Base-by-base conservation (phyloP, 2,329 filamentous ascomycete genomes). In the Diplodia mutila region DNA sequence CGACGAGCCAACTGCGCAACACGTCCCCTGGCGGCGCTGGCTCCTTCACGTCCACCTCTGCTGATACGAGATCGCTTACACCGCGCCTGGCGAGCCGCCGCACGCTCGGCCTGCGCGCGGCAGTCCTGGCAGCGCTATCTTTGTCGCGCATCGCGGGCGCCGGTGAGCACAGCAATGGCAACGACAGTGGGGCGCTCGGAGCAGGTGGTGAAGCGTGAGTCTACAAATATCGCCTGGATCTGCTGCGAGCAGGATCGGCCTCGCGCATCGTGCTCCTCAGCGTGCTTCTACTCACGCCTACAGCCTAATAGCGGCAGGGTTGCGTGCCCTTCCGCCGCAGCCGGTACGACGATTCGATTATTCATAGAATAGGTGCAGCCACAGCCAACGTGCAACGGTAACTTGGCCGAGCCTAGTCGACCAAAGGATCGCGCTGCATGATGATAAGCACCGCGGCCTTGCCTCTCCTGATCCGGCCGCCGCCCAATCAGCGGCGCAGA, bases 11-110 rank as follows among this genome's bases (percentile, higher is more conserved):
- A 54, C 51, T 29, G 25, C 23, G 23, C 25, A 29, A 70, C 61
- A 79, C 70, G 39, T 73, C 71, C 57, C 59, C 59, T 63, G 46
- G 49, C 23, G 37, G 55, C 34, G 55, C 37, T 34, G 32, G 32
- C 37, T 16, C 55, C 42, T 34, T 25, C 34, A 34, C 32, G 23
- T 37, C 55, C 55, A 23, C 39, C 57, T 21, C 39, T 52, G 52
- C 52, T 66, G 63, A 66, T 66, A 66, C 63, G 63, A 66, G 63
- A 66, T 66, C 63, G 63, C 63, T 66, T 66, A 57, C 53, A 34
- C 32, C 29, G 14, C 49, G 49, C 32, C 27, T 11, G 48, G 48
- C 48, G 48, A 51, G 25, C 27, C 25, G 53, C 53, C n/a, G 25
- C 49, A 27, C 14, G 7, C 42, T 46, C 42, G 42, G 16, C 18